Evolutionary conservation across 768 basidiomycete genomes (phyloP).

Genomic region (Trametes cingulata): DNA sequence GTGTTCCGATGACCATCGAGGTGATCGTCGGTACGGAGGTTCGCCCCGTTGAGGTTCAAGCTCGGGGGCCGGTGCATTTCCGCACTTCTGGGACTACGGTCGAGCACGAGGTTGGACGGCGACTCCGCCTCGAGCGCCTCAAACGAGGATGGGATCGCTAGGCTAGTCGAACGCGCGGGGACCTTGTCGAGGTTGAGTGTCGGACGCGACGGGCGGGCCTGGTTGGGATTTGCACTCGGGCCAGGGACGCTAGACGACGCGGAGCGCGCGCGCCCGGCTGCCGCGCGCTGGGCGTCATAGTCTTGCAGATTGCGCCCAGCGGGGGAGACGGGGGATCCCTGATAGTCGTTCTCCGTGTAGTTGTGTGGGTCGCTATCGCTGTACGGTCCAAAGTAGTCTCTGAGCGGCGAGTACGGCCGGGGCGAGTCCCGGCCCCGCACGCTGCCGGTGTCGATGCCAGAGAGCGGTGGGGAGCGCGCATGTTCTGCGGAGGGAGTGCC

Average conservation of each 20-base stretch:
- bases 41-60: slow-evolving; percentile 21
- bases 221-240: background rate
- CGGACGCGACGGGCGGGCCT: slow-evolving; percentile 27
- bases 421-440: slow-evolving; percentile 30
- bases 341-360: slow-evolving; percentile 14
- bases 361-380: slow-evolving; percentile 13
- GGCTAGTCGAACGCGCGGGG: slow-evolving; percentile 37
- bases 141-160: slow-evolving; percentile 22
- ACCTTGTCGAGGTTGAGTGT: slow-evolving; percentile 37
- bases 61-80: slow-evolving; percentile 11
- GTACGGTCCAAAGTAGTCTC: slow-evolving; percentile 33
- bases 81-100: slow-evolving; percentile 11
- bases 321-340: slow-evolving; percentile 16
- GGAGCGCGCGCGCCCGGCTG: slow-evolving; percentile 25
- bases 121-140: slow-evolving; percentile 21
- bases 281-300: background rate
- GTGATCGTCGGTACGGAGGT: slow-evolving; percentile 4
- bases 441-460: background rate
- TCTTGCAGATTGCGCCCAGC: slow-evolving; percentile 1
- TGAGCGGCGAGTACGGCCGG: slow-evolving; percentile 34
- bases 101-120: slow-evolving; percentile 11
- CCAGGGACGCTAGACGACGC: slow-evolving; percentile 26
- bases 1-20: background rate
- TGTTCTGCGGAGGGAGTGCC: slow-evolving; percentile 5
- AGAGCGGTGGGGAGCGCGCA: slow-evolving; percentile 6